These are phyloP conservation scores for Lotus japonicus DNA, from an alignment of 306 rosid species.

Conservation along the genomic window DNA sequence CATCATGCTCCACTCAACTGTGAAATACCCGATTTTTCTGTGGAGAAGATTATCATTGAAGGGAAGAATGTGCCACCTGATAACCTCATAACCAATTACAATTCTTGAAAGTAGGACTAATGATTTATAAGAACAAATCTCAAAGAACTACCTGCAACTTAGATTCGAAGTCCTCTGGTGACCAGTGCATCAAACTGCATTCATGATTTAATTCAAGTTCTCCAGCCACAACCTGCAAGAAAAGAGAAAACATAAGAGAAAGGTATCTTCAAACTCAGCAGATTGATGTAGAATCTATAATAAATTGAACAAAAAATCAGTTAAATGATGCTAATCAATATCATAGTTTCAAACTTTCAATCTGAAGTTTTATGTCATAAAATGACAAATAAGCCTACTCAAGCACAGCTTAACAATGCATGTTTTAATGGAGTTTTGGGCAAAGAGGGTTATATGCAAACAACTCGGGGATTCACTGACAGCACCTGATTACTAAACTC, in stretches of 20 bases:
- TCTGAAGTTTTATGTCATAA: too few species aligned
- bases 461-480: too few species aligned
- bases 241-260: constrained; percentile 2
- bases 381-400: too few species aligned
- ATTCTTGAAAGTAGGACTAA: not conserved
- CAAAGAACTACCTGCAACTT: constrained; percentile 58
- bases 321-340: too few species aligned
- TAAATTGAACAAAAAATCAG: too few species aligned
- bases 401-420: too few species aligned
- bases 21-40: not conserved
- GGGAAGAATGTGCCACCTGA: not conserved
- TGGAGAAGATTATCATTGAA: not conserved
- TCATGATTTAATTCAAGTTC: constrained; percentile 82
- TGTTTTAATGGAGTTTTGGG: too few species aligned
- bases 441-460: too few species aligned
- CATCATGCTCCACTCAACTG: not conserved
- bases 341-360: too few species aligned
- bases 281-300: not conserved
- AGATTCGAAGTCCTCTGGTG: constrained; percentile 82
- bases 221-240: constrained; percentile 77
- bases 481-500: too few species aligned
- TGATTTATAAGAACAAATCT: not conserved
- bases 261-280: not conserved
- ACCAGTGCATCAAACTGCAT: constrained; percentile 79
- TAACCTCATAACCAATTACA: not conserved